Evolutionary conservation across 2,329 filamentous ascomycete genomes (phyloP).

Genomic region (Nemania sp.): DNA sequence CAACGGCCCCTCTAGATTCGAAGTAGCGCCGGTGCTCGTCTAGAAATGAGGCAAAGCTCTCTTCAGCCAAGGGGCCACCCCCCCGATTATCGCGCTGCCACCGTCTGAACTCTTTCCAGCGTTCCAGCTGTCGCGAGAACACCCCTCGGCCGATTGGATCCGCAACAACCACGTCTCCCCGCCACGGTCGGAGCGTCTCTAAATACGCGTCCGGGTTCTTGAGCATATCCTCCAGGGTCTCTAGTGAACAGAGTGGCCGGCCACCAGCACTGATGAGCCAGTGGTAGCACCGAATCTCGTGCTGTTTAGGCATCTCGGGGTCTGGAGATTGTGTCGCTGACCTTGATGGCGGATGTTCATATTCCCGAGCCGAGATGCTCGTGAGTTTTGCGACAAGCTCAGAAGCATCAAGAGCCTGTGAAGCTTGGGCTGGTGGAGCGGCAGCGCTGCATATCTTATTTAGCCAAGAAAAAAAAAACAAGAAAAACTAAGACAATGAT

Average conservation of each 20-base stretch:
- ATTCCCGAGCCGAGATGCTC: background rate
- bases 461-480: too few relatives aligned
- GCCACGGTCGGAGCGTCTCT: conserved; percentile 12
- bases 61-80: background rate
- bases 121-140: conserved; percentile 13
- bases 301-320: background rate
- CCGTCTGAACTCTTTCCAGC: conserved; percentile 23
- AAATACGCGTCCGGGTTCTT: background rate
- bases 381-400: background rate
- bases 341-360: background rate
- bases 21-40: conserved; percentile 14
- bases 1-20: background rate
- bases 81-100: conserved; percentile 21
- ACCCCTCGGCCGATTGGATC: background rate
- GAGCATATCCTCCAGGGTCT: conserved; percentile 20
- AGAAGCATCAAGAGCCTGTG: background rate
- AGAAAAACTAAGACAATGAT: too few relatives aligned
- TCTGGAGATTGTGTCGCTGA: background rate
- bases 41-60: conserved; percentile 8
- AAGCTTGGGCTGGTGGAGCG: background rate
- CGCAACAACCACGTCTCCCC: background rate
- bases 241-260: conserved; percentile 2
- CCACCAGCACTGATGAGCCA: conserved; percentile 14
- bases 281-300: conserved; percentile 7
- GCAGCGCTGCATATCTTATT: background rate